Evolutionary conservation across 2,329 filamentous ascomycete genomes (phyloP).

Genomic region (Paracorniculantispora psalliotae): DNA sequence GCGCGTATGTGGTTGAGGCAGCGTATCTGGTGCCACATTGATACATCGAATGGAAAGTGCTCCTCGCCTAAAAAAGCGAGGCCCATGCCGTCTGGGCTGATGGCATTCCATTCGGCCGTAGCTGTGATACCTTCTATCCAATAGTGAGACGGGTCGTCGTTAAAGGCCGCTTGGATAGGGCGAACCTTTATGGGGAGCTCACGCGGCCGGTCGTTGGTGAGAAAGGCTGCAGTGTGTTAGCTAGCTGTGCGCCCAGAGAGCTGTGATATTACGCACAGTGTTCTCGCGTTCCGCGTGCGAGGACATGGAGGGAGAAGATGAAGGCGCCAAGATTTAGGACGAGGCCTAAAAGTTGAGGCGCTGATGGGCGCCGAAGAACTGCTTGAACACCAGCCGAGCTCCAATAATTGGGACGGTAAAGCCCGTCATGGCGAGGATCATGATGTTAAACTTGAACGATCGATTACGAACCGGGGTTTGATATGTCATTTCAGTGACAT

Average conservation of each 20-base stretch:
- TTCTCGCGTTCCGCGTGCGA: not conserved
- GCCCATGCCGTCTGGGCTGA: not conserved
- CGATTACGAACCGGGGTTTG: conserved; percentile 2
- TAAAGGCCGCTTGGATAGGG: not conserved
- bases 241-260: not conserved
- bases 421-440: not conserved
- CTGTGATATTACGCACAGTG: not conserved
- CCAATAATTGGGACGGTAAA: conserved; percentile 26
- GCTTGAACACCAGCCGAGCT: conserved; percentile 31
- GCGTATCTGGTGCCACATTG: conserved; percentile 12
- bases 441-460: not conserved
- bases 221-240: not conserved
- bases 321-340: not conserved
- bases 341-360: conserved; percentile 22
- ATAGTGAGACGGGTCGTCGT: not conserved
- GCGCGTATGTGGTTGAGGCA: conserved; percentile 10
- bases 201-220: not conserved
- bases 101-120: not conserved
- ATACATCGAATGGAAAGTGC: not conserved
- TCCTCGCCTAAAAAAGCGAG: not conserved
- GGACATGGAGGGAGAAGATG: not conserved
- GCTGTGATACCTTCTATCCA: not conserved
- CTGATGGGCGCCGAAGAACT: conserved; percentile 28
- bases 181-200: not conserved
- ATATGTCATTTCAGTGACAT: not conserved